phyloP scores from a whole-genome alignment of 768 basidiomycete genomes.

The Termitomyces sp. region DNA sequence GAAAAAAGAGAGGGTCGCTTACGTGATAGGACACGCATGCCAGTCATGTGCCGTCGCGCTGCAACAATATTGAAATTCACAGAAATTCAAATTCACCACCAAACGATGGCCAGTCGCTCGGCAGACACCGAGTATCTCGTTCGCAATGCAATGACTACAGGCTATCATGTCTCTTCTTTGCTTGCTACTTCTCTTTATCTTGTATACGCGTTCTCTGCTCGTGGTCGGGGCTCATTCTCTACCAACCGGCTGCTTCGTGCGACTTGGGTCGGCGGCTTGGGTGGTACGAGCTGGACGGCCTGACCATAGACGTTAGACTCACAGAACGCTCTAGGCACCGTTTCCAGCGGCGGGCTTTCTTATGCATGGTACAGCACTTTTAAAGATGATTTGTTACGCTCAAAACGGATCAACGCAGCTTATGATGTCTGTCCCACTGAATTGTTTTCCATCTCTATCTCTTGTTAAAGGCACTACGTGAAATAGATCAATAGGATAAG shows the following conservation, averaged over 20 bases:
- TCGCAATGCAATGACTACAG: slow-evolving; percentile 58
- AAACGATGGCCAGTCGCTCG: slow-evolving; percentile 25
- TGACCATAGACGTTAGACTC: neutral
- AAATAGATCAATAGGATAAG: slow-evolving; percentile 53
- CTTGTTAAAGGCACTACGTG: neutral
- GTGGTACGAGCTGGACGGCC: slow-evolving; percentile 36
- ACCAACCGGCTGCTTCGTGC: slow-evolving; percentile 65
- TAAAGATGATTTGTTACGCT: slow-evolving; percentile 44
- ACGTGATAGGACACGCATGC: slow-evolving; percentile 13
- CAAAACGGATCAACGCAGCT: slow-evolving; percentile 44
- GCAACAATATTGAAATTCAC: neutral
- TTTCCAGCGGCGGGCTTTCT: slow-evolving; percentile 51
- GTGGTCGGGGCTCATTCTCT: slow-evolving; percentile 51
- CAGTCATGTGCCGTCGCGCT: neutral
- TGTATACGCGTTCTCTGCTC: slow-evolving; percentile 48
- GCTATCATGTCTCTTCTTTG: slow-evolving; percentile 66
- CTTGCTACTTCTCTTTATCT: slow-evolving; percentile 60
- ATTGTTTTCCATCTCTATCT: neutral
- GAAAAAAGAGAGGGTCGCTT: slow-evolving; percentile 15
- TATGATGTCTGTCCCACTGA: slow-evolving; percentile 49
- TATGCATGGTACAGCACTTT: slow-evolving; percentile 59
- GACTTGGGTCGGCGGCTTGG: slow-evolving; percentile 67
- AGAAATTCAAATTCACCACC: too few species aligned
- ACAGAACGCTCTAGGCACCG: slow-evolving; percentile 36
- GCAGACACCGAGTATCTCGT: slow-evolving; percentile 67